Evolutionary conservation across 2,329 filamentous ascomycete species (phyloP), one percentile per base, ranked within the genome.

Genomic region (Colletotrichum australisinense): DNA sequence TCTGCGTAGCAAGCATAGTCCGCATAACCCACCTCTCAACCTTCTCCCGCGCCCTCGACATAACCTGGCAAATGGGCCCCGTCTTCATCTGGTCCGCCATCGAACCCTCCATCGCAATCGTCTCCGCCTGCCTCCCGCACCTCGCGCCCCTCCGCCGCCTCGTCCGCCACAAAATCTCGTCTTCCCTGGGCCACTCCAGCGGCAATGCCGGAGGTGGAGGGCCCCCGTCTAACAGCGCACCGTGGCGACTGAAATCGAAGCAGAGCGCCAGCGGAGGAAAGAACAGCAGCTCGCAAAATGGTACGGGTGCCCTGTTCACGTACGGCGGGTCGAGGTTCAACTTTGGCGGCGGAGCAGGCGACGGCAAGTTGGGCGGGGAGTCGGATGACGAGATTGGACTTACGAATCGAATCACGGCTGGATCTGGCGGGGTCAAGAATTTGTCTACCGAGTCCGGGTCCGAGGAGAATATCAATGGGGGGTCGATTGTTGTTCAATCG

Each of bases 51-150:
- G 56, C 66, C 24, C 24, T 55, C 16, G 69, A 75, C 49, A 6
- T 75, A 26, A 75, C 69, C 5, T 75, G 63, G 46, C 55, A 69
- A 11, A 75, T 75, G 74, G 73, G 73, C 4, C 69, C 69, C 22
- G 69, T 75, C 24, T 75, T 81, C 24, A 81, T 81, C 76, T 84
- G 82, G 81, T 84, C 83, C 12, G 79, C 83, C 55, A 79, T 84
- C 73, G 83, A 85, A 71, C 81, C 83, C 74, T 82, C 82, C 63
- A 78, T 81, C 53, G 83, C 82, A 65, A 80, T 85, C 75, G 77
- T 83, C 11, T 84, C 83, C 69, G 79, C 82, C 46, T 83, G 82
- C 72, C 79, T 85, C 19, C 83, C 83, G 0, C 83, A 82, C 30
- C 75, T 84, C 3, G 78, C 81, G 1, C 81, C 81, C 19, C 63